Evolutionary conservation across 139 green algal genomes (phyloP).

Genomic region (Auxenochlorella pyrenoidosa): DNA sequence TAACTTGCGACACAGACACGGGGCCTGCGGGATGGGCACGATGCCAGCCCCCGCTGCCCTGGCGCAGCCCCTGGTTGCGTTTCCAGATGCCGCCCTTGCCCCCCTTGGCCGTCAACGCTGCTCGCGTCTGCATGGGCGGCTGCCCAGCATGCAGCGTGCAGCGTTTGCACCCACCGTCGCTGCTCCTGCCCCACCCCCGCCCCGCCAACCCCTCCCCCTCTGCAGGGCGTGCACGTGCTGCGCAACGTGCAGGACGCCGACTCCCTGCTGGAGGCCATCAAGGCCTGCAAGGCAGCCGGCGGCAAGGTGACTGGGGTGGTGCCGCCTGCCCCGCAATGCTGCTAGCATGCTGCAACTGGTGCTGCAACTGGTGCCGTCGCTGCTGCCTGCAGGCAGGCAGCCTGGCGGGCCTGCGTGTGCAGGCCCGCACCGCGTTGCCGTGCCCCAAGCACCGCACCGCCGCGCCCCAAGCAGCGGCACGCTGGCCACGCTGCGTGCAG

Average conservation of each 20-base stretch:
- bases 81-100: not conserved
- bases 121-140: not conserved
- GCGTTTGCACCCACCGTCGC: not conserved
- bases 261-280: constrained; percentile 70
- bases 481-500: constrained; percentile 41
- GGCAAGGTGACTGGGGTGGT: constrained; percentile 58
- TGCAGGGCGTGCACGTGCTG: constrained; percentile 81
- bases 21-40: too few relatives aligned
- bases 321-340: not conserved
- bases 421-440: not conserved
- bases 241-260: constrained; percentile 86
- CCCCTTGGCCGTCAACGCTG: not conserved
- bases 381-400: not conserved
- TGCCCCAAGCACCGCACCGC: too few relatives aligned
- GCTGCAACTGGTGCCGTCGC: not conserved
- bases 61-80: not conserved
- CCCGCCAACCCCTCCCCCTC: not conserved
- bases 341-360: too few relatives aligned
- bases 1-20: too few relatives aligned
- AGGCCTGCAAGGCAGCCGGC: constrained; percentile 55
- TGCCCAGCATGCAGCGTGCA: not conserved
- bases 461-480: too few relatives aligned
- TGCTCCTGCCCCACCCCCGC: not conserved
- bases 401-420: too few relatives aligned
- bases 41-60: too few relatives aligned